These are phyloP conservation scores for Neofusicoccum laricinum DNA, from an alignment of 2,329 filamentous ascomycete species.

Conservation along the genomic window DNA sequence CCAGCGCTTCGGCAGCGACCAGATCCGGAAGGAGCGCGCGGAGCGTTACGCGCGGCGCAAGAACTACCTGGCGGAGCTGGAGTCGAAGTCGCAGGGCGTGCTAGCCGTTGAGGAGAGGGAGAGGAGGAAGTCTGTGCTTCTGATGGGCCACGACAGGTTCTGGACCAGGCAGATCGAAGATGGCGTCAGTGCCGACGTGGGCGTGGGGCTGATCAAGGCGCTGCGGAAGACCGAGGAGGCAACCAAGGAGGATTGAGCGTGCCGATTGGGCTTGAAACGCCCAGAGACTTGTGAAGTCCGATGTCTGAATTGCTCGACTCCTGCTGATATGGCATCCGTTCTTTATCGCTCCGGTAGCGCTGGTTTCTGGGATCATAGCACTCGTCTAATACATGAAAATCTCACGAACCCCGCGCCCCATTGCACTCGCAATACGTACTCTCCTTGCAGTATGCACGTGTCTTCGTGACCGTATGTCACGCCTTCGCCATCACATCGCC, in stretches of 20 bases:
- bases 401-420: not conserved
- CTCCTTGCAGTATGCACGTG: no score
- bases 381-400: not conserved
- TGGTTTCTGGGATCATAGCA: not conserved
- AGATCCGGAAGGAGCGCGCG: conserved; percentile 25
- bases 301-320: no score
- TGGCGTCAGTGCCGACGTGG: conserved; percentile 24
- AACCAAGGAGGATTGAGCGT: not conserved
- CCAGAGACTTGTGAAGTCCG: no score
- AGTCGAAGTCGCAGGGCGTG: conserved; percentile 19
- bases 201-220: conserved; percentile 28
- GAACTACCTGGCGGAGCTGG: conserved; percentile 27
- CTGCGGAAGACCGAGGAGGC: conserved; percentile 19
- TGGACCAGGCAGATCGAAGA: conserved; percentile 31
- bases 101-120: conserved; percentile 25
- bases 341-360: conserved; percentile 4
- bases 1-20: conserved; percentile 28
- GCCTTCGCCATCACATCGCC: no score
- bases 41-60: conserved; percentile 29
- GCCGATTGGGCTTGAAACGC: no score
- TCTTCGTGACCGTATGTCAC: no score
- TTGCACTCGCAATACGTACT: no score
- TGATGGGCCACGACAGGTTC: conserved; percentile 30
- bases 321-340: not conserved
- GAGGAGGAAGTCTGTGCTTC: conserved; percentile 30